Conservation (phyloP, 306 rosid species). For the Prunus campanulata region DNA sequence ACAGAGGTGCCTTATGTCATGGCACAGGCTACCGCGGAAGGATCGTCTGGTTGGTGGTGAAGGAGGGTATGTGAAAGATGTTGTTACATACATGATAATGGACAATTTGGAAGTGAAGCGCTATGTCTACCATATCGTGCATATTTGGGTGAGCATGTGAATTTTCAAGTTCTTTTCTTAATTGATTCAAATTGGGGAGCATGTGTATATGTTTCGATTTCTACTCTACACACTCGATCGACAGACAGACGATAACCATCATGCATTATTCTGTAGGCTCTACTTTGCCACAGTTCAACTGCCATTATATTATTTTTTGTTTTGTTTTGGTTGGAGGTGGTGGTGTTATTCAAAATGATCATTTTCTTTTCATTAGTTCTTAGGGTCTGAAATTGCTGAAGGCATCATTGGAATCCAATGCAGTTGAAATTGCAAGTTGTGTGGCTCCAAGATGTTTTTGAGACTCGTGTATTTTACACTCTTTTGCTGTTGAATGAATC, state of each 20-base stretch:
- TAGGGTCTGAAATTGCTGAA: background rate
- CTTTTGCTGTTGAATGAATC: background rate
- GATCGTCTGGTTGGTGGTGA: background rate
- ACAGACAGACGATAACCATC: background rate
- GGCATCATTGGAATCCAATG: background rate
- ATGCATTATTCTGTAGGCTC: background rate
- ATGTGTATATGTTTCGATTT: background rate
- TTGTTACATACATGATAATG: constrained; percentile 27
- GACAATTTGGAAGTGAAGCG: constrained; percentile 23
- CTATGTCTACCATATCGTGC: background rate
- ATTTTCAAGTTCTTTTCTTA: background rate
- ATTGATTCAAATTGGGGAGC: background rate
- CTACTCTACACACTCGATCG: background rate
- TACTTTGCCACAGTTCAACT: background rate
- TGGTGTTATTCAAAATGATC: too few relatives aligned
- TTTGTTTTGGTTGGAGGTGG: too few relatives aligned
- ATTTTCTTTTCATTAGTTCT: too few relatives aligned
- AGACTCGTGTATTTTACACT: background rate
- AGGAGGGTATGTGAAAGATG: background rate
- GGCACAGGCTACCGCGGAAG: background rate
- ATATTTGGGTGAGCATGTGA: background rate
- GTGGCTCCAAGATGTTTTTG: background rate
- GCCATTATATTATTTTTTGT: too few relatives aligned
- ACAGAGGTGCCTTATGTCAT: background rate
- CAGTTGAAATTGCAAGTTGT: background rate